Evolutionary conservation across 192 early-diverging fungal species (phyloP), one percentile per base, ranked within the genome.

Genomic region (Coemansia aciculifera): DNA sequence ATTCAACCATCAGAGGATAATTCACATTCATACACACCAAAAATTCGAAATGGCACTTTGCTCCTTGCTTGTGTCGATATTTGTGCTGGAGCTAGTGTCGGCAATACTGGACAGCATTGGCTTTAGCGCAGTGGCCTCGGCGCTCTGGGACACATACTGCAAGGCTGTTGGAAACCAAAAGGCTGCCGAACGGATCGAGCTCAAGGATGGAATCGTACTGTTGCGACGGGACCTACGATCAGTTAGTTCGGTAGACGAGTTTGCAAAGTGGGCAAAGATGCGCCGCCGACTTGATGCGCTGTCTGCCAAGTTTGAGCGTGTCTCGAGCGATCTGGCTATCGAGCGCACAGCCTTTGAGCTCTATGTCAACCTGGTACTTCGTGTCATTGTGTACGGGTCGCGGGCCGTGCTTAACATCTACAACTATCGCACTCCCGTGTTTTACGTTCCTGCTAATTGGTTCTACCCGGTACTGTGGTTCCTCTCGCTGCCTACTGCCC

Each of bases 211-310:
- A 8, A 85, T 91, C 6, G 64, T 91, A 13, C 77, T 72, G 13
- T 71, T 91, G 59, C 89, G 89, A 72, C 79, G 73, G 34, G 88
- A 91, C 7, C 84, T 94, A 34, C 73, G 81, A 34, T 65, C 78
- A 44, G 91, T 90, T 42, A 92, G 89, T 36, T 90, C 90, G 0
- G 91, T 90, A 81, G 93, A 96, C 74, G 88, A 94, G 83, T 96
- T 96, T 86, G 92, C 94, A 24, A 89, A 88, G 75, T 96, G 94
- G 94, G 94, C 94, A 43, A 94, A 93, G 81, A 69, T 94, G 70
- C 87, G 91, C 42, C 87, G 94, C 69, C 86, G 87, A 66, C 84
- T 93, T 62, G 94, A 96, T 72, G 86, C 87, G 32, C 72, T 82
- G 44, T 85, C 90, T 12, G 85, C 86, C n/a, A 87, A 89, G 57